Percentiles rank a stretch among this genome's conserved stretches.
phyloP scores from a whole-genome alignment of 1,284 basidiomycete genomes.

The Rhodotorula sp. region DNA sequence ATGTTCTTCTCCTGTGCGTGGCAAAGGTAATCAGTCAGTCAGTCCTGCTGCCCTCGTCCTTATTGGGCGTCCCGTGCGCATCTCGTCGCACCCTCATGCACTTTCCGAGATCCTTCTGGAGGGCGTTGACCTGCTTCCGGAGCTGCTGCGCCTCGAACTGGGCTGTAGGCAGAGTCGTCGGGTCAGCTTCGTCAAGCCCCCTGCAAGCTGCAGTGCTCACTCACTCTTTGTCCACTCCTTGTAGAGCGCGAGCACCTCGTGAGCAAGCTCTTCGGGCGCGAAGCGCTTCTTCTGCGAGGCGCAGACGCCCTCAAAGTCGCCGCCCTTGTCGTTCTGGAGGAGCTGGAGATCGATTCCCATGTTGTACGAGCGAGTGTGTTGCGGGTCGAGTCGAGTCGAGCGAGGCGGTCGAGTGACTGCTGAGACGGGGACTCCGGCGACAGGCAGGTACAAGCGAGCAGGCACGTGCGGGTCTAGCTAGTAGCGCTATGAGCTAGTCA shows the following conservation, averaged over 20 bases:
- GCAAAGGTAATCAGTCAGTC: not conserved
- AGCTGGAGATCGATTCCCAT: slow-evolving; percentile 44
- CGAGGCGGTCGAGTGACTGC: no score
- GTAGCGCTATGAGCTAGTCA: no score
- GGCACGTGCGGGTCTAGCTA: no score
- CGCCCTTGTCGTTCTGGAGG: slow-evolving; percentile 58
- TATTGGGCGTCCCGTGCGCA: no score
- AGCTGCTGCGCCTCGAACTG: slow-evolving; percentile 77
- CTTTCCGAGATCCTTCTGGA: slow-evolving; percentile 88
- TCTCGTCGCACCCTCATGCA: slow-evolving; percentile 74
- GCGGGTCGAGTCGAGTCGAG: not conserved
- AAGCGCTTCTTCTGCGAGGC: slow-evolving; percentile 91
- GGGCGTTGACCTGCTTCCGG: slow-evolving; percentile 78
- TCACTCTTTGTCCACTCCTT: slow-evolving; percentile 84
- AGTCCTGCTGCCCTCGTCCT: not conserved
- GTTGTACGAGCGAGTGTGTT: not conserved
- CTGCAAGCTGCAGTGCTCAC: not conserved
- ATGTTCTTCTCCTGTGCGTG: slow-evolving; percentile 64
- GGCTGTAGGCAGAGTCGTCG: slow-evolving; percentile 55
- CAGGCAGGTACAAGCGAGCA: no score
- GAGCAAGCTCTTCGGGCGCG: slow-evolving; percentile 83
- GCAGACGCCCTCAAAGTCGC: slow-evolving; percentile 86
- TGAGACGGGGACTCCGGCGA: no score
- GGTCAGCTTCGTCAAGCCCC: not conserved
- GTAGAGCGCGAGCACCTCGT: slow-evolving; percentile 90